Percentiles rank a stretch among this genome's conserved stretches.
phyloP scores from a whole-genome alignment of 768 basidiomycete genomes.

The Russula earlei region DNA sequence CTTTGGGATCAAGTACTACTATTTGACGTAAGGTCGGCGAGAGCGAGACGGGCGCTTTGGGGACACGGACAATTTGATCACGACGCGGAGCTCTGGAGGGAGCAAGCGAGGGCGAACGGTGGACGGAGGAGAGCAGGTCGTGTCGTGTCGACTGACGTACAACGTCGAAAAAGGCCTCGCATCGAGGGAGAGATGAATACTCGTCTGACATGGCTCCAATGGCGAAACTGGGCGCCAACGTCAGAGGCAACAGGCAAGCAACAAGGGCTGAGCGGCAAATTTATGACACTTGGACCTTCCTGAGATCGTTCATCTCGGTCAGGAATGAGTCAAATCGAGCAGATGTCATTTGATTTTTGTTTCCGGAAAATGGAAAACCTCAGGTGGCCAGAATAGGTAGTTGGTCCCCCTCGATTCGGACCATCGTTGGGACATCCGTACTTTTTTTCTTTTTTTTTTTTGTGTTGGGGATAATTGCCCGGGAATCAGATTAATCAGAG shows the following conservation, averaged over 20 bases:
- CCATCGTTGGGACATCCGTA: no score
- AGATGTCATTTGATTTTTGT: no score
- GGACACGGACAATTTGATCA: background rate
- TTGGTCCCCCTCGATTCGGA: no score
- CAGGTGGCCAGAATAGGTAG: background rate
- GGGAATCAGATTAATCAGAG: no score
- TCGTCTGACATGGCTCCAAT: no score
- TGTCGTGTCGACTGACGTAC: no score
- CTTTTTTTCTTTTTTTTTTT: no score
- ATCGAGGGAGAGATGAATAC: no score
- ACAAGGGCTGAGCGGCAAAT: no score
- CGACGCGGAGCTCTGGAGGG: background rate
- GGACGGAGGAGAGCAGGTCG: background rate
- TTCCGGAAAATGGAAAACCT: background rate
- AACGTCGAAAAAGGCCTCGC: no score
- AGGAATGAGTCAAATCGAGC: slow-evolving; percentile 6
- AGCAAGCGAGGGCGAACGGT: background rate
- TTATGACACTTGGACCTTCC: background rate
- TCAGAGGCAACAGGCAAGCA: background rate
- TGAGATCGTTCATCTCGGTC: background rate
- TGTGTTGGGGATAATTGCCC: no score
- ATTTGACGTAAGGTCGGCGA: background rate
- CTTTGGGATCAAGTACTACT: background rate
- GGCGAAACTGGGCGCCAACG: slow-evolving; percentile 1
- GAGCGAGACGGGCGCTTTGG: background rate